Conservation (phyloP, 345 rosid species). For the Hibiscus tridactylites region DNA sequence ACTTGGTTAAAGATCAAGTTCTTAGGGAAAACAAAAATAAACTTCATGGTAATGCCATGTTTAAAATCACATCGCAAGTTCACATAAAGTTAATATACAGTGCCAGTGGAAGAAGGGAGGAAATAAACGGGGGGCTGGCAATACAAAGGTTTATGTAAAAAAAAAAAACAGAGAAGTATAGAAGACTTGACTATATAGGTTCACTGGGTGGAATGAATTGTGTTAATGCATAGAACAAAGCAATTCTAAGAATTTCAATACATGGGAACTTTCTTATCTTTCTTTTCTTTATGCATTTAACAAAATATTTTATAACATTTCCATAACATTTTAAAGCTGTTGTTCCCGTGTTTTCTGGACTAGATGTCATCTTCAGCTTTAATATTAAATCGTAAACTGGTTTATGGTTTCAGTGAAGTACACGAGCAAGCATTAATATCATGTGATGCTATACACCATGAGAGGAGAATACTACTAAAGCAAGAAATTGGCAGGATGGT, state of each 20-base stretch:
- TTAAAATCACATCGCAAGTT: background rate
- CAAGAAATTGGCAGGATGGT: slow-evolving; percentile 99
- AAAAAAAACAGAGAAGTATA: background rate
- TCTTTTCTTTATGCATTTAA: background rate
- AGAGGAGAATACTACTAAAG: slow-evolving; percentile 86
- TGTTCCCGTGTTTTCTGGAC: background rate
- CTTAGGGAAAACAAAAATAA: background rate
- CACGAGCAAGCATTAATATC: slow-evolving; percentile 82
- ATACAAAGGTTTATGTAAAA: background rate
- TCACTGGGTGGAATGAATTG: background rate
- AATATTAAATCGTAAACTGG: slow-evolving; percentile 18
- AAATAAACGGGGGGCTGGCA: background rate
- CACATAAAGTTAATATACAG: background rate
- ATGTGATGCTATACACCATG: slow-evolving; percentile 77
- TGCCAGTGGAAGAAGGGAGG: background rate
- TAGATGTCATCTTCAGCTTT: slow-evolving; percentile 1
- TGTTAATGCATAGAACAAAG: background rate
- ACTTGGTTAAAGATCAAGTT: slow-evolving; percentile 1
- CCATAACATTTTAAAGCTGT: background rate
- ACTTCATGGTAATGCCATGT: background rate
- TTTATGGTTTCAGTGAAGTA: slow-evolving; percentile 67
- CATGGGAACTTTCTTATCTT: background rate
- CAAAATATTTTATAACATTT: background rate
- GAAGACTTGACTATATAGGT: background rate
- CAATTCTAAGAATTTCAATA: background rate